Evolutionary conservation across 129 eudicot species (phyloP).

Genomic region (Pulicaria dysenterica): DNA sequence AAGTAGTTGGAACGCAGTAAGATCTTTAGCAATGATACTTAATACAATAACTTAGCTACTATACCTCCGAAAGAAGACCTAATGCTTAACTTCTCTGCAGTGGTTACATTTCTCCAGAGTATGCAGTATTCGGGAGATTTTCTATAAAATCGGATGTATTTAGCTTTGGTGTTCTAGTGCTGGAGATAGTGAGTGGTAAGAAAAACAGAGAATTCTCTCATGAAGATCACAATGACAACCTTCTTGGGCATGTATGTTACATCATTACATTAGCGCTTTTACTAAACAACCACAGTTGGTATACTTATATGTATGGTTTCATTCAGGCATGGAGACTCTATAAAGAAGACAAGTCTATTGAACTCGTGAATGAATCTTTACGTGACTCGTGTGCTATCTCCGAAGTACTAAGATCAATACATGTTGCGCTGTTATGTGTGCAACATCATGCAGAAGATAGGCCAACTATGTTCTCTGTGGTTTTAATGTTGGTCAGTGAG

Average conservation of each 20-base stretch:
- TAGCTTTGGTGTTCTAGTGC: constrained; percentile 49
- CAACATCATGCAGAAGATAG: constrained; percentile 53
- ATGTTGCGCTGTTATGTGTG: constrained; percentile 51
- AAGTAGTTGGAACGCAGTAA: constrained; percentile 55
- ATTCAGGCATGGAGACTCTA: constrained; percentile 35
- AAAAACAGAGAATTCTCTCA: constrained; percentile 45
- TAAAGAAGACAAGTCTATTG: constrained; percentile 21
- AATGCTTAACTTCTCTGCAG: constrained; percentile 17
- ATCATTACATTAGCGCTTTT: background rate
- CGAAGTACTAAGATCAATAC: constrained; percentile 31
- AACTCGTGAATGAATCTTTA: constrained; percentile 23
- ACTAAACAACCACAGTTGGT: too few relatives aligned
- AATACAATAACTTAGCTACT: background rate
- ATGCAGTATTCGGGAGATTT: constrained; percentile 45
- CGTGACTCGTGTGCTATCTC: constrained; percentile 10
- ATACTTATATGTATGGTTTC: constrained; percentile 11
- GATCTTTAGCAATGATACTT: background rate
- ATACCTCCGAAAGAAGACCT: background rate
- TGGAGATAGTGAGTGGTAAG: constrained; percentile 49
- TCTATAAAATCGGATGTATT: constrained; percentile 52
- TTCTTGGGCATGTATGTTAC: constrained; percentile 53
- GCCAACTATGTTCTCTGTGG: constrained; percentile 53
- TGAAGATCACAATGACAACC: constrained; percentile 42
- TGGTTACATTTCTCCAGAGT: constrained; percentile 53
- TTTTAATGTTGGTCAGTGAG: constrained; percentile 45